Base-by-base conservation (phyloP, 768 basidiomycete species). In the Galerina sulciceps region DNA sequence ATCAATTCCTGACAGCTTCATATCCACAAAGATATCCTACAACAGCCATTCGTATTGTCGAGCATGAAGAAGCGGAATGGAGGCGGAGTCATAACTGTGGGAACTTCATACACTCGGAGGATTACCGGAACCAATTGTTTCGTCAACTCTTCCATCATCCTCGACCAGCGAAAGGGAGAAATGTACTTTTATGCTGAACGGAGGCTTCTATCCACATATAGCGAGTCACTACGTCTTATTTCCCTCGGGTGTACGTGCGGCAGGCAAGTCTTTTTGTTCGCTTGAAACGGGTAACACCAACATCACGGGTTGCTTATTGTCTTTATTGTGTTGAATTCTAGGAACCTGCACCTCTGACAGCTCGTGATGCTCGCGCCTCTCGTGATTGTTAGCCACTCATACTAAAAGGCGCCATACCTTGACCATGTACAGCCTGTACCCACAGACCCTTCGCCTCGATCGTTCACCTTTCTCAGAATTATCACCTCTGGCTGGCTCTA, bases 401-500 rank as follows among this genome's bases (percentile, higher is more conserved):
- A 59, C 58, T 59, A 59, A 59, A 59, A 45, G n/a, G 37, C 44
- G n/a, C 20, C 2, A 3, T 42, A 34, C 14, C 52, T n/a, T 26
- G 18, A 51, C 20, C 48, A 37, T 51, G 40, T 51, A 38, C 36
- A 15, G 37, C 20, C n/a, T 23, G 53, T n/a, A 20, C 34, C 42
- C 48, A 31, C 40, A 17, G 41, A 55, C 47, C 37, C 13, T 36
- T 41, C 42, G 48, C 31, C 47, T 47, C 8, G 35, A n/a, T 37
- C 18, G 48, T 8, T 35, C 15, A 23, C 26, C 34, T 48, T 37
- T 55, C 37, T 40, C 49, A 51, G 43, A 49, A 53, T 38, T 49
- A 36, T 43, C 46, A 47, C 57, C 60, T 58, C 62, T 63, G 62
- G 62, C 62, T 66, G 65, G 62, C 43, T 51, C 55, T 55, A 57